Evolutionary conservation across 495 filamentous ascomycete species (phyloP).

Genomic region (Physcia stellaris): DNA sequence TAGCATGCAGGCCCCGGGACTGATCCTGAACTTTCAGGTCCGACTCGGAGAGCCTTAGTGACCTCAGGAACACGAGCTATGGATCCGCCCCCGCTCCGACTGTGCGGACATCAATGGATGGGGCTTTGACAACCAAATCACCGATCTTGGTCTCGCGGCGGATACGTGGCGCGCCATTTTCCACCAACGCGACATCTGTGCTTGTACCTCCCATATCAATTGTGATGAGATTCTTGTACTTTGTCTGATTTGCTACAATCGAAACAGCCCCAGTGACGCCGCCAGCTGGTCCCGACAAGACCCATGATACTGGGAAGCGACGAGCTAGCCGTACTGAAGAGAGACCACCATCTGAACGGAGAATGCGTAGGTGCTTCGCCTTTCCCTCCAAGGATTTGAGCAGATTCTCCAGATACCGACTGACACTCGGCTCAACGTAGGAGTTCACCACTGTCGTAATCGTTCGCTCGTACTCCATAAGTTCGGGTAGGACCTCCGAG

Average conservation of each 20-base stretch:
- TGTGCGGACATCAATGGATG: slow-evolving; percentile 34
- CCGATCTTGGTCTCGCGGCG: slow-evolving; percentile 33
- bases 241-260: slow-evolving; percentile 29
- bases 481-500: slow-evolving; percentile 32
- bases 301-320: slow-evolving; percentile 32
- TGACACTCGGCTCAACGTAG: slow-evolving; percentile 35
- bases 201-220: slow-evolving; percentile 39
- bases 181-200: slow-evolving; percentile 34
- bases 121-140: slow-evolving; percentile 31
- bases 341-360: slow-evolving; percentile 35
- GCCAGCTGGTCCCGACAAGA: slow-evolving; percentile 37
- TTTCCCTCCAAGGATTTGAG: slow-evolving; percentile 23
- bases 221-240: slow-evolving; percentile 36
- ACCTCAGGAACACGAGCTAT: slow-evolving; percentile 32
- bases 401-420: slow-evolving; percentile 29
- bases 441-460: slow-evolving; percentile 37
- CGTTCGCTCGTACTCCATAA: slow-evolving; percentile 38
- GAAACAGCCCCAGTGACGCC: slow-evolving; percentile 34
- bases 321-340: slow-evolving; percentile 30
- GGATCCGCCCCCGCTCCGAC: slow-evolving; percentile 36
- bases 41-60: slow-evolving; percentile 33
- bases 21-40: slow-evolving; percentile 36
- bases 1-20: slow-evolving; percentile 35
- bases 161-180: slow-evolving; percentile 30
- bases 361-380: slow-evolving; percentile 30